Evolutionary conservation across 148 eudicot genomes (phyloP).

Genomic region (Chenopodium berlandieri): DNA sequence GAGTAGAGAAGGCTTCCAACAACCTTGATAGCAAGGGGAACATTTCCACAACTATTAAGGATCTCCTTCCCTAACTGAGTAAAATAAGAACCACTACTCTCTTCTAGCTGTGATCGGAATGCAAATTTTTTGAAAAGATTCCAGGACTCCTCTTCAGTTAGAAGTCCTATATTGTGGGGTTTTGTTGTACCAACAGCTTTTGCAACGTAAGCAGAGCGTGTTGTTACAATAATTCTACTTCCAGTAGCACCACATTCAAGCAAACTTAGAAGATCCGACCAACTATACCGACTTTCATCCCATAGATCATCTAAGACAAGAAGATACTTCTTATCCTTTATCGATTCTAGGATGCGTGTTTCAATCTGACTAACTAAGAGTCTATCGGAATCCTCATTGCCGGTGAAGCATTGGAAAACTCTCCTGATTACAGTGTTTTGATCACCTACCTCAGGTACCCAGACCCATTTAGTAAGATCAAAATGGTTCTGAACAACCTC

Average conservation of each 20-base stretch:
- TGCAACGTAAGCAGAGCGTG: neutral
- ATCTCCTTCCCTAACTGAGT: neutral
- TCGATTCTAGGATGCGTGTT: neutral
- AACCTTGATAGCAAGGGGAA: neutral
- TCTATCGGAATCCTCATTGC: neutral
- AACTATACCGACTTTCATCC: neutral
- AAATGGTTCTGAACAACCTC: too few species aligned
- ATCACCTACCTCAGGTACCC: too few species aligned
- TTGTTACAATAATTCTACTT: slow-evolving; percentile 16
- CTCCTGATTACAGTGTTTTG: neutral
- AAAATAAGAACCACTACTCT: neutral
- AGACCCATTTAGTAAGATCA: too few species aligned
- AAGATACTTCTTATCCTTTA: neutral
- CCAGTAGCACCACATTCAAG: slow-evolving; percentile 7
- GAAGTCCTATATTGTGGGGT: too few species aligned
- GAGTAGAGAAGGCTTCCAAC: neutral
- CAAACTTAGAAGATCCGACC: slow-evolving; percentile 1
- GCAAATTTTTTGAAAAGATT: neutral
- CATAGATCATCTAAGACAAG: neutral
- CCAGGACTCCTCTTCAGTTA: slow-evolving; percentile 6
- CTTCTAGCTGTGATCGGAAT: neutral
- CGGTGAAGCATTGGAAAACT: neutral
- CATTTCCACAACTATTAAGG: neutral
- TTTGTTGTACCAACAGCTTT: too few species aligned
- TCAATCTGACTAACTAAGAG: neutral